Conservation (phyloP, 1,139 yeast genomes). For the Pichia norvegensis region DNA sequence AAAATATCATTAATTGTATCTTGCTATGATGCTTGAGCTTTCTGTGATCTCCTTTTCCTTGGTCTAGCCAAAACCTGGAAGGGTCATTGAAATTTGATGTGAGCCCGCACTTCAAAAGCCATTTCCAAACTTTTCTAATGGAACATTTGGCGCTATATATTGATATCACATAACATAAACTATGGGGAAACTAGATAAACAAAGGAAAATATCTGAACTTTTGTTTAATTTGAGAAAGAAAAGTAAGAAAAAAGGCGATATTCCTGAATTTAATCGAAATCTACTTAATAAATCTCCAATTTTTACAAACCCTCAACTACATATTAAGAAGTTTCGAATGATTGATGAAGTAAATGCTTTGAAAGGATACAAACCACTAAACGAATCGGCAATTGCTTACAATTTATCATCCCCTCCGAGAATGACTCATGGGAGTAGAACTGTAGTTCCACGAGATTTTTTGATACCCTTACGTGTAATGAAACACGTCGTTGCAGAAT, state of each 20-base stretch:
- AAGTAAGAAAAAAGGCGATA: neutral
- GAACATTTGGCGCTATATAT: neutral
- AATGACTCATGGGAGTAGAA: slow-evolving; percentile 17
- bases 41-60: no score
- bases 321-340: slow-evolving; percentile 17
- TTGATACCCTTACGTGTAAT: slow-evolving; percentile 18
- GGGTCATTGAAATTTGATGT: no score
- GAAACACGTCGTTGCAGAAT: slow-evolving; percentile 8
- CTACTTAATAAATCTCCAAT: slow-evolving; percentile 14
- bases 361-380: slow-evolving; percentile 17
- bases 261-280: neutral
- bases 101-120: no score
- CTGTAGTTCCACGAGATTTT: slow-evolving; percentile 22
- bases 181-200: neutral
- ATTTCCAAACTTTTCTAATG: no score
- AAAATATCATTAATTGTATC: neutral
- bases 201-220: neutral
- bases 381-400: slow-evolving; percentile 17
- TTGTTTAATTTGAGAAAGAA: neutral
- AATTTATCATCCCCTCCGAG: slow-evolving; percentile 22
- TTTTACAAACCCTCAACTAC: slow-evolving; percentile 20
- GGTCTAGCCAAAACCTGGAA: no score
- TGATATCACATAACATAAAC: no score
- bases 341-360: slow-evolving; percentile 14
- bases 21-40: neutral